A percentile compares a stretch with the other conserved stretches of the same genome.
These are phyloP conservation scores for Sporormia fimetaria DNA, from an alignment of 495 filamentous ascomycete genomes.

Conservation along the genomic window DNA sequence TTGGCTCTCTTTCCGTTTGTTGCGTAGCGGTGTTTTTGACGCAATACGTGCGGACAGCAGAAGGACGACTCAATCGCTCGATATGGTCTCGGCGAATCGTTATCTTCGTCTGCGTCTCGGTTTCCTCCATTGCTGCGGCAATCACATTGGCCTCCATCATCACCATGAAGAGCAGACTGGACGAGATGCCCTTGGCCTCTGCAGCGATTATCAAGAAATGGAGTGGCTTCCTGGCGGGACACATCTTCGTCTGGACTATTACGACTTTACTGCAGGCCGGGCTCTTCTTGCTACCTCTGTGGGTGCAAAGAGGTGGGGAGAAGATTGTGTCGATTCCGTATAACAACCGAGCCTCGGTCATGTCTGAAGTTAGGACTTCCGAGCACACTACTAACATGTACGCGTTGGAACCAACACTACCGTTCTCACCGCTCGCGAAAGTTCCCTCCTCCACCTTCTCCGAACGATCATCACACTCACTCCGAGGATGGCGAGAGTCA, in stretches of 20 bases:
- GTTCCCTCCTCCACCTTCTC: slow-evolving; percentile 25
- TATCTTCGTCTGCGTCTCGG: slow-evolving; percentile 7
- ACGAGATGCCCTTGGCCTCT: slow-evolving; percentile 3
- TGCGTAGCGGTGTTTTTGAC: slow-evolving; percentile 12
- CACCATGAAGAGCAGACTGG: slow-evolving; percentile 11
- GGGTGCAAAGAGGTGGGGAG: background rate
- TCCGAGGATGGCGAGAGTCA: slow-evolving; percentile 23
- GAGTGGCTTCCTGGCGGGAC: slow-evolving; percentile 5
- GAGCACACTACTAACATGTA: slow-evolving; percentile 9
- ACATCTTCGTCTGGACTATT: slow-evolving; percentile 15
- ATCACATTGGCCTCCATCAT: slow-evolving; percentile 15
- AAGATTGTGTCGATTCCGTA: background rate
- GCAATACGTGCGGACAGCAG: slow-evolving; percentile 20
- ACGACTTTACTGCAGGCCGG: slow-evolving; percentile 10
- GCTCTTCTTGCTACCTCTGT: slow-evolving; percentile 13
- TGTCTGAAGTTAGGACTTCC: slow-evolving; percentile 19
- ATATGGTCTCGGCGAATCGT: slow-evolving; percentile 2
- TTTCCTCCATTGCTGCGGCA: slow-evolving; percentile 4
- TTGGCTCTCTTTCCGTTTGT: slow-evolving; percentile 11
- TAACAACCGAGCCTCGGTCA: slow-evolving; percentile 14
- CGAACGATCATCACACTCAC: slow-evolving; percentile 15
- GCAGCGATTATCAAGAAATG: slow-evolving; percentile 2
- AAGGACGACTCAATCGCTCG: slow-evolving; percentile 2
- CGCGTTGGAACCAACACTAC: slow-evolving; percentile 13
- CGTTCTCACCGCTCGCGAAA: slow-evolving; percentile 9